phyloP scores from a whole-genome alignment of 208 protist species.

The Leishmania gerbilli region DNA sequence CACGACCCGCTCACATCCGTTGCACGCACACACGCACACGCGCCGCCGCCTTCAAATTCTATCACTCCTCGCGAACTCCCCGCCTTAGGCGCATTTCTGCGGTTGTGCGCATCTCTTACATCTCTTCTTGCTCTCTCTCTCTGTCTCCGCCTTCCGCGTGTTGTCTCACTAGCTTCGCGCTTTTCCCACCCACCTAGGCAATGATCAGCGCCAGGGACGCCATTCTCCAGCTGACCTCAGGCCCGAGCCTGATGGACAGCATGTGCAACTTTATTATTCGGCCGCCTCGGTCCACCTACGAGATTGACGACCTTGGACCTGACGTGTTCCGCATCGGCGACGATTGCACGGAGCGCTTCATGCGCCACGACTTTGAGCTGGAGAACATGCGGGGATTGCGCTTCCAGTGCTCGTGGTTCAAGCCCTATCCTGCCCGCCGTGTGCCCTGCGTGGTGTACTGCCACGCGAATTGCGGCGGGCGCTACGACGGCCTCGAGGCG shows the following conservation, averaged over 20 bases:
- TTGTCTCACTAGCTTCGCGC: background rate
- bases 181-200: background rate
- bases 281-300: slow-evolving; percentile 71
- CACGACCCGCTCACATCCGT: background rate
- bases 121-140: slow-evolving; percentile 10
- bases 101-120: background rate
- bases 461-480: slow-evolving; percentile 89
- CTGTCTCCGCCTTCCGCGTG: background rate
- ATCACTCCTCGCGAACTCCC: background rate
- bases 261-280: slow-evolving; percentile 91
- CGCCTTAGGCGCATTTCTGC: background rate
- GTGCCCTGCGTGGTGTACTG: slow-evolving; percentile 92
- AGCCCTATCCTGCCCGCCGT: slow-evolving; percentile 34
- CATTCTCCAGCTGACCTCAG: slow-evolving; percentile 38
- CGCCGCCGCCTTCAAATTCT: no score
- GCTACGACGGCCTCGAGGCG: slow-evolving; percentile 78
- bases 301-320: slow-evolving; percentile 58
- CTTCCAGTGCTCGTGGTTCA: slow-evolving; percentile 86
- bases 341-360: slow-evolving; percentile 38
- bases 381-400: slow-evolving; percentile 82
- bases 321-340: slow-evolving; percentile 64
- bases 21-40: background rate
- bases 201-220: slow-evolving; percentile 52
- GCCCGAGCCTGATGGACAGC: slow-evolving; percentile 58
- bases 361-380: slow-evolving; percentile 74